phyloP scores from a whole-genome alignment of 1,139 yeast species.

The Blastobotrys illinoisensis region DNA sequence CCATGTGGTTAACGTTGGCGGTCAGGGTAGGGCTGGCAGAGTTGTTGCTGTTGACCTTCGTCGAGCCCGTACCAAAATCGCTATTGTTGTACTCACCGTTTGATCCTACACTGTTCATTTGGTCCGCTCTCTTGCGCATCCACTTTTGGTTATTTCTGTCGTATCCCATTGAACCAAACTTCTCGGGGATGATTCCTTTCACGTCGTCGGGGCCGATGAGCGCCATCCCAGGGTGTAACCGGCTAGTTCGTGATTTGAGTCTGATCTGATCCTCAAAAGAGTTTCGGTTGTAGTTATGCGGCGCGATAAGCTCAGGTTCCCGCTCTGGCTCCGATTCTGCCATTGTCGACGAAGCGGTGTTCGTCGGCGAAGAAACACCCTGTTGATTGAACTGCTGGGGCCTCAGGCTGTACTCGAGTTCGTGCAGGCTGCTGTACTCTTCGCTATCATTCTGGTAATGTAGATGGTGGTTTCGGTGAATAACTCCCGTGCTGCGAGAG shows the following conservation, averaged over 20 bases:
- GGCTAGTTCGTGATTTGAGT: background rate
- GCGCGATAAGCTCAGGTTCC: background rate
- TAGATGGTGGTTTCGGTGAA: background rate
- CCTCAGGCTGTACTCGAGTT: constrained; percentile 13
- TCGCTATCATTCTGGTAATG: background rate
- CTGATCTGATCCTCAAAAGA: background rate
- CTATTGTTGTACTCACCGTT: background rate
- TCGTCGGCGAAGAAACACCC: background rate
- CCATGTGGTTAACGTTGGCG: background rate
- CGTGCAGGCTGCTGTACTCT: constrained; percentile 10
- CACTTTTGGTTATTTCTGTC: constrained; percentile 18
- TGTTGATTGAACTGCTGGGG: constrained; percentile 7
- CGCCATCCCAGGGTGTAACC: constrained; percentile 17
- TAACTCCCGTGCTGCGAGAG: background rate
- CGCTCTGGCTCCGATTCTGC: constrained; percentile 9
- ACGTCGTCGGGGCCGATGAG: constrained; percentile 23
- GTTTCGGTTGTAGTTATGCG: constrained; percentile 2
- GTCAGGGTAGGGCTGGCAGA: background rate
- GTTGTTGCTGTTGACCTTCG: constrained; percentile 16
- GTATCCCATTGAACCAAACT: constrained; percentile 22
- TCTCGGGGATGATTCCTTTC: constrained; percentile 18
- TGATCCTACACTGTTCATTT: constrained; percentile 62
- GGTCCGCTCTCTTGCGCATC: constrained; percentile 10
- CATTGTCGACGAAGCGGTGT: background rate
- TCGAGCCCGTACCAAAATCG: constrained; percentile 22